Conservation (phyloP, 2,329 filamentous ascomycete genomes). For the Exophiala aquamarina region DNA sequence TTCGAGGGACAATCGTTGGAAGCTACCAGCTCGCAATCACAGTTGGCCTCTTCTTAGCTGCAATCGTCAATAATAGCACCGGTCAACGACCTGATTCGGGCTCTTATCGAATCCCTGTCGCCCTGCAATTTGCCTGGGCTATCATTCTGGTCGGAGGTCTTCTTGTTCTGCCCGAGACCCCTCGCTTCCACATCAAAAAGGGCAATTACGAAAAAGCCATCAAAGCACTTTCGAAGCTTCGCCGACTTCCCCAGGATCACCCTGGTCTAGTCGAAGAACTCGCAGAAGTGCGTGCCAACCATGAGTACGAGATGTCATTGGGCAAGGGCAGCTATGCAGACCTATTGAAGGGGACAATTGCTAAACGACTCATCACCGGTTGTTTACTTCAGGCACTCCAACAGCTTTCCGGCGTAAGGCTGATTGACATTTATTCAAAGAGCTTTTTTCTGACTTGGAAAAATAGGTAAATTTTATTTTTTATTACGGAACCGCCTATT, state of each 20-base stretch:
- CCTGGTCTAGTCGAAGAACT: slow-evolving; percentile 55
- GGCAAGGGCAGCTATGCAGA: slow-evolving; percentile 37
- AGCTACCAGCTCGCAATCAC: slow-evolving; percentile 50
- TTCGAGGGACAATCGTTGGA: slow-evolving; percentile 44
- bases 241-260: slow-evolving; percentile 54
- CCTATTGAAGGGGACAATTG: slow-evolving; percentile 34
- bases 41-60: slow-evolving; percentile 46
- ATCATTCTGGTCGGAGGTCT: slow-evolving; percentile 55
- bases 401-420: slow-evolving; percentile 46
- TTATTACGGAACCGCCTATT: slow-evolving; percentile 60
- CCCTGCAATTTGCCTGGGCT: slow-evolving; percentile 57
- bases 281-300: slow-evolving; percentile 48
- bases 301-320: slow-evolving; percentile 8
- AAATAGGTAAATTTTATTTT: slow-evolving; percentile 43
- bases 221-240: slow-evolving; percentile 53
- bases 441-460: not conserved
- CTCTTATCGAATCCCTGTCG: slow-evolving; percentile 52
- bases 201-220: slow-evolving; percentile 52
- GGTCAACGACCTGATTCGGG: slow-evolving; percentile 22
- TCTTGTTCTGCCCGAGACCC: slow-evolving; percentile 55
- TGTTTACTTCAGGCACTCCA: slow-evolving; percentile 48
- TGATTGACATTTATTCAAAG: slow-evolving; percentile 38
- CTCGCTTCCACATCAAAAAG: slow-evolving; percentile 57
- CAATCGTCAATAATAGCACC: slow-evolving; percentile 42
- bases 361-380: slow-evolving; percentile 38